Conservation (phyloP, 805 yeast genomes). For the Saccharomycopsis sp. region DNA sequence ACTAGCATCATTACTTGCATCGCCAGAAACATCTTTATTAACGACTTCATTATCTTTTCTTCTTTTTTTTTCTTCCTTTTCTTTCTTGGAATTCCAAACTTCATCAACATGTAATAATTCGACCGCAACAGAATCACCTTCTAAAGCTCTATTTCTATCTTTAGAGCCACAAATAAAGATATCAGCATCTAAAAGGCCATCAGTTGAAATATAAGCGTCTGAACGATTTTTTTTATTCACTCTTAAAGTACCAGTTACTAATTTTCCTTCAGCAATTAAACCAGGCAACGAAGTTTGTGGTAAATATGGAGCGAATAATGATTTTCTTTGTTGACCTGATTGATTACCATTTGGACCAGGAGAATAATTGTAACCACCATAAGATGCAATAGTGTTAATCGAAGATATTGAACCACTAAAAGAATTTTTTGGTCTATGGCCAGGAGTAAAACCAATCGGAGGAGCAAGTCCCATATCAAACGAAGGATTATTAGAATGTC, state of each 20-base stretch:
- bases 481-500: slow-evolving; percentile 40
- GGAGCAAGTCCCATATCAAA: slow-evolving; percentile 75
- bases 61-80: slow-evolving; percentile 94
- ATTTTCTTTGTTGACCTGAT: slow-evolving; percentile 42
- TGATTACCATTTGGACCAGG: slow-evolving; percentile 1
- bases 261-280: slow-evolving; percentile 75
- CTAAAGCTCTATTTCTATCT: slow-evolving; percentile 94
- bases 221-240: slow-evolving; percentile 95
- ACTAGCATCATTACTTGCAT: slow-evolving; percentile 26
- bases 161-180: slow-evolving; percentile 97
- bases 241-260: slow-evolving; percentile 86
- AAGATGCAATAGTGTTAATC: slow-evolving; percentile 19
- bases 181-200: slow-evolving; percentile 91
- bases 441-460: slow-evolving; percentile 55
- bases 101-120: slow-evolving; percentile 92
- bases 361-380: slow-evolving; percentile 12
- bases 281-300: slow-evolving; percentile 92
- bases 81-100: slow-evolving; percentile 94
- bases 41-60: slow-evolving; percentile 51
- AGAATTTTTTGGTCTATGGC: slow-evolving; percentile 71
- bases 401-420: slow-evolving; percentile 53
- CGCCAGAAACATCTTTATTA: slow-evolving; percentile 19
- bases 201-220: slow-evolving; percentile 97
- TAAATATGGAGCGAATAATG: slow-evolving; percentile 90
- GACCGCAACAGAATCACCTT: slow-evolving; percentile 93